Evolutionary conservation across 495 filamentous ascomycete genomes (phyloP).

Genomic region (Penicillium verhagenii): DNA sequence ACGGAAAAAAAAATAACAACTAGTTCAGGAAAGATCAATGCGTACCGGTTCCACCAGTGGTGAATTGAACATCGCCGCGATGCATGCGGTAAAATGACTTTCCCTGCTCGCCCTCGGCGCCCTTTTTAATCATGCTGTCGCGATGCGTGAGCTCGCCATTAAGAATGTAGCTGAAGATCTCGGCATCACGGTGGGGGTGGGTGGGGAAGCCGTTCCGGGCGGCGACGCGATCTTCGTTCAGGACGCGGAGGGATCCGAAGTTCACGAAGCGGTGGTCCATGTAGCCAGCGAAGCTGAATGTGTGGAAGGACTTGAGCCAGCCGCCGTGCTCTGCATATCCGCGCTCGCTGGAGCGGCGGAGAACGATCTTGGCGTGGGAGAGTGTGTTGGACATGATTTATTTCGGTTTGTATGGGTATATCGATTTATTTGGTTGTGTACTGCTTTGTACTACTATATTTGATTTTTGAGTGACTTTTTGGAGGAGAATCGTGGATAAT

Average conservation of each 20-base stretch:
- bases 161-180: constrained; percentile 83
- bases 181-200: constrained; percentile 76
- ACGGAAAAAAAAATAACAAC: background rate
- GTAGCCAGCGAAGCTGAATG: constrained; percentile 76
- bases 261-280: constrained; percentile 60
- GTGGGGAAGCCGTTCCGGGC: constrained; percentile 70
- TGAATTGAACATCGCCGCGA: constrained; percentile 80
- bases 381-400: constrained; percentile 55
- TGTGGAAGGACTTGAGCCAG: constrained; percentile 84
- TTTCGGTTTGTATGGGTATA: background rate
- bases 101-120: constrained; percentile 48
- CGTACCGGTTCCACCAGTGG: constrained; percentile 67
- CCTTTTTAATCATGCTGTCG: constrained; percentile 67
- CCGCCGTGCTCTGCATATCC: constrained; percentile 76
- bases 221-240: constrained; percentile 80
- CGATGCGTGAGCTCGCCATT: constrained; percentile 78
- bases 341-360: constrained; percentile 58
- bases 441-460: background rate
- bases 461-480: background rate
- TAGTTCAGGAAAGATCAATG: background rate
- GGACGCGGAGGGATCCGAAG: constrained; percentile 71
- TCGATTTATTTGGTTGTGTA: background rate
- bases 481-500: background rate
- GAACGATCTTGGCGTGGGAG: constrained; percentile 60
- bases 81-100: constrained; percentile 68